Evolutionary conservation across 2,329 filamentous ascomycete genomes (phyloP).

Genomic region (Botryotinia convoluta): DNA sequence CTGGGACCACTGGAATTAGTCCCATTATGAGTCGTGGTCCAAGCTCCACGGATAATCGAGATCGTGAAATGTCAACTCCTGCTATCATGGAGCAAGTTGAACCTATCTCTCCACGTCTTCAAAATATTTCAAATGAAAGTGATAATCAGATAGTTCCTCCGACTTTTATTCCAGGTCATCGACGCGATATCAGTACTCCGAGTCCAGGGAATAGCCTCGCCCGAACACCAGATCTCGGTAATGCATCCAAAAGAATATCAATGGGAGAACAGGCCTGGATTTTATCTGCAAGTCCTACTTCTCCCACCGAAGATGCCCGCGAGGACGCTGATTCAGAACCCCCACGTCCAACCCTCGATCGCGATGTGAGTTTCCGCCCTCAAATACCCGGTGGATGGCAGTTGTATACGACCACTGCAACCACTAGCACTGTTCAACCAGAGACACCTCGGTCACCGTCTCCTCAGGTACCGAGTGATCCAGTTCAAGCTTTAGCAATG

Average conservation of each 20-base stretch:
- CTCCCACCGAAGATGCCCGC: constrained; percentile 1
- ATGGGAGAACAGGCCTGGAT: constrained; percentile 46
- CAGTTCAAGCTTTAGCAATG: constrained; percentile 26
- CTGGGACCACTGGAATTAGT: constrained; percentile 49
- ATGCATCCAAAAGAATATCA: constrained; percentile 40
- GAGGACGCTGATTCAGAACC: constrained; percentile 16
- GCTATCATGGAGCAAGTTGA: constrained; percentile 53
- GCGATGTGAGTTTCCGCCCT: constrained; percentile 35
- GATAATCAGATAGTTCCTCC: constrained; percentile 25
- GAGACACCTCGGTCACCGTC: constrained; percentile 5
- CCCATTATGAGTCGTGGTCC: constrained; percentile 61
- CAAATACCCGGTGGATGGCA: constrained; percentile 37
- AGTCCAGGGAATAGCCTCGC: constrained; percentile 59
- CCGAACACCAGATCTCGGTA: constrained; percentile 52
- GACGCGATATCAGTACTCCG: constrained; percentile 57
- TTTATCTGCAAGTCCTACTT: constrained; percentile 18
- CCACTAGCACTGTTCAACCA: constrained; percentile 22
- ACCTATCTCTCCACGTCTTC: constrained; percentile 27
- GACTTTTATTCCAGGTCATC: constrained; percentile 51
- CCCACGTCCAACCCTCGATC: constrained; percentile 28
- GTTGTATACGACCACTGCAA: constrained; percentile 34
- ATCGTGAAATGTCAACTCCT: constrained; percentile 45
- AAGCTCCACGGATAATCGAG: constrained; percentile 40
- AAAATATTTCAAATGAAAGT: constrained; percentile 17
- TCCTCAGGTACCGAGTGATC: constrained; percentile 14